Conservation (phyloP, 768 basidiomycete species). For the Cyclocybe aegerita region DNA sequence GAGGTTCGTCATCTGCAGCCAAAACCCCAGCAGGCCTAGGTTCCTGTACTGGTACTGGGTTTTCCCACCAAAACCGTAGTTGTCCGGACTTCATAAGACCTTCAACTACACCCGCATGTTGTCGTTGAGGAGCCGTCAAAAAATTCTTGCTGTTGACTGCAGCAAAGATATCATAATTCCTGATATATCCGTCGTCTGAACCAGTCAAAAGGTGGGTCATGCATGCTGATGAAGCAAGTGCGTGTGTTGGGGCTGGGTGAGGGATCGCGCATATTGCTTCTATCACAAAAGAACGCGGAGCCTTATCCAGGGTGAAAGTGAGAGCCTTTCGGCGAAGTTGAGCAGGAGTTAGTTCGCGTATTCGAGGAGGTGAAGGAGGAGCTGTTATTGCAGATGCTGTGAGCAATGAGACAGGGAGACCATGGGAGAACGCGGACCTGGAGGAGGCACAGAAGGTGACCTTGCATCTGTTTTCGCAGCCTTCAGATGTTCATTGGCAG, state of each 20-base stretch:
- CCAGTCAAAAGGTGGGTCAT: constrained; percentile 89
- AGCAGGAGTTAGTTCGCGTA: constrained; percentile 32
- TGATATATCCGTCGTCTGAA: constrained; percentile 90
- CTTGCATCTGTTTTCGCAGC: constrained; percentile 16
- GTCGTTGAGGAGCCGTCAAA: constrained; percentile 84
- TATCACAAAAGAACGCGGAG: constrained; percentile 72
- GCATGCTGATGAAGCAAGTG: constrained; percentile 83
- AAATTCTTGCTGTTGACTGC: constrained; percentile 87
- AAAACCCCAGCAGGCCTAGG: constrained; percentile 20
- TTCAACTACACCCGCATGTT: constrained; percentile 89
- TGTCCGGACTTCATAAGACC: constrained; percentile 90
- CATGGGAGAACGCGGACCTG: constrained; percentile 9
- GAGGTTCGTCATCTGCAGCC: constrained; percentile 46
- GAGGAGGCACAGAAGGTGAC: constrained; percentile 12
- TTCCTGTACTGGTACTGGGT: constrained; percentile 40
- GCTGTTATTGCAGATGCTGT: constrained; percentile 5
- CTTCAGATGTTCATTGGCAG: constrained; percentile 13
- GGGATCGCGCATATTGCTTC: constrained; percentile 93
- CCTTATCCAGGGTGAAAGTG: constrained; percentile 44
- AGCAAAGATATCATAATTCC: constrained; percentile 88
- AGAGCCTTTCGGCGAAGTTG: constrained; percentile 34
- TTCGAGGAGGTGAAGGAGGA: constrained; percentile 21
- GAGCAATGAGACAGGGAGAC: background rate
- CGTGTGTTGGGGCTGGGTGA: constrained; percentile 83
- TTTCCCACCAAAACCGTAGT: constrained; percentile 90